Evolutionary conservation across 306 rosid species (phyloP).

Genomic region (Malus sieversii): DNA sequence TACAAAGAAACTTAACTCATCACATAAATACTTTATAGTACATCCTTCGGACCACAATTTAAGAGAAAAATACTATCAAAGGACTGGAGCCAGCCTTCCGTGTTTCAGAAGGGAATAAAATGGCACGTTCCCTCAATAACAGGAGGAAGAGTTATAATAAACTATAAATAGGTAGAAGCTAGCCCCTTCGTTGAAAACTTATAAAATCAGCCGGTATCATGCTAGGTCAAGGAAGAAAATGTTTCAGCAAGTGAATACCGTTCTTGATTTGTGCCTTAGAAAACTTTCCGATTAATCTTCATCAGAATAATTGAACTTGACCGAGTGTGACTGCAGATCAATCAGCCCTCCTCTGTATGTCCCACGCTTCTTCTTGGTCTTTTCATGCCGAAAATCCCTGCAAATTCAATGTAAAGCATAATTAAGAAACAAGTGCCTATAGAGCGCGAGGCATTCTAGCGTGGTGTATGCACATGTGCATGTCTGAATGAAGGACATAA

Average conservation of each 20-base stretch:
- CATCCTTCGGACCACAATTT: neutral
- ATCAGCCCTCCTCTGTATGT: conserved; percentile 79
- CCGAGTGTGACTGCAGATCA: conserved; percentile 73
- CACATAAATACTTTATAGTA: neutral
- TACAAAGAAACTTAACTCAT: too few species aligned
- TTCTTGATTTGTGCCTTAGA: neutral
- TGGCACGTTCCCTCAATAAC: neutral
- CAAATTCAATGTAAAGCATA: neutral
- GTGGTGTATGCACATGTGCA: neutral
- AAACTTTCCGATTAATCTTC: conserved; percentile 39
- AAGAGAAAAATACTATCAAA: neutral
- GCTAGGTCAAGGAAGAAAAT: neutral
- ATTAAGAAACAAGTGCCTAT: neutral
- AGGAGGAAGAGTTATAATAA: neutral
- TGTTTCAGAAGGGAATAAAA: neutral
- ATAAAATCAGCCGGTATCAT: neutral
- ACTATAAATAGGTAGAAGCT: neutral
- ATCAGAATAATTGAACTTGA: conserved; percentile 78
- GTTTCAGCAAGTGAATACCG: neutral
- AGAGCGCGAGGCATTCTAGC: neutral
- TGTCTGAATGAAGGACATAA: neutral
- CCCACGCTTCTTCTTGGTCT: conserved; percentile 98
- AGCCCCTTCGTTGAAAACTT: neutral
- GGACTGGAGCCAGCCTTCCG: neutral
- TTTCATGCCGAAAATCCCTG: conserved; percentile 97